These are phyloP conservation scores for Leccinum truebloodii DNA, from an alignment of 768 basidiomycete species.

Conservation along the genomic window DNA sequence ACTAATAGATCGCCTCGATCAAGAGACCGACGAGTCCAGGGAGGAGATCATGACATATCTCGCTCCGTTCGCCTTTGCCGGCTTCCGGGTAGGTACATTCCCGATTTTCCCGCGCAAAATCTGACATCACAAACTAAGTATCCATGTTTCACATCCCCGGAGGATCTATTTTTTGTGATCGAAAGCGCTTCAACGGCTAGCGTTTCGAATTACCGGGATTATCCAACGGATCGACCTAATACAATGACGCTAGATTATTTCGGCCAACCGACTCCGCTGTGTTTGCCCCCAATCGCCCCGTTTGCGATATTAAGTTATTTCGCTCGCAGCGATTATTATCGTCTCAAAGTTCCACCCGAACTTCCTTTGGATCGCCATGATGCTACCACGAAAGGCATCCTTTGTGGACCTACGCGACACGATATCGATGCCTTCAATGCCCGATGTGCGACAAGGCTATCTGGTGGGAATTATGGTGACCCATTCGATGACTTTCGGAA, in stretches of 20 bases:
- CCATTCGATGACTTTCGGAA: constrained; percentile 21
- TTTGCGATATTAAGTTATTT: constrained; percentile 54
- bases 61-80: constrained; percentile 49
- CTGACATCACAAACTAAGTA: constrained; percentile 22
- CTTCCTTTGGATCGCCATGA: constrained; percentile 38
- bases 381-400: constrained; percentile 29
- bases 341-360: constrained; percentile 42
- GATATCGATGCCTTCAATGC: constrained; percentile 46
- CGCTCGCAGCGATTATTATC: constrained; percentile 39
- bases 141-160: constrained; percentile 43
- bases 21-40: constrained; percentile 37
- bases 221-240: constrained; percentile 33
- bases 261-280: constrained; percentile 36
- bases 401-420: constrained; percentile 45
- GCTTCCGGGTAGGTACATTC: constrained; percentile 45
- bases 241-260: constrained; percentile 43
- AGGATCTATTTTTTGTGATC: constrained; percentile 32
- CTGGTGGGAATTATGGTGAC: constrained; percentile 23
- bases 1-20: constrained; percentile 21
- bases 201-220: constrained; percentile 27
- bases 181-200: constrained; percentile 14
- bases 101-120: background rate
- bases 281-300: constrained; percentile 44
- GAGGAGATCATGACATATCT: constrained; percentile 38
- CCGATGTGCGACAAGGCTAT: constrained; percentile 44